Base-by-base conservation (phyloP, 345 rosid species). In the Crucihimalaya himalaica region DNA sequence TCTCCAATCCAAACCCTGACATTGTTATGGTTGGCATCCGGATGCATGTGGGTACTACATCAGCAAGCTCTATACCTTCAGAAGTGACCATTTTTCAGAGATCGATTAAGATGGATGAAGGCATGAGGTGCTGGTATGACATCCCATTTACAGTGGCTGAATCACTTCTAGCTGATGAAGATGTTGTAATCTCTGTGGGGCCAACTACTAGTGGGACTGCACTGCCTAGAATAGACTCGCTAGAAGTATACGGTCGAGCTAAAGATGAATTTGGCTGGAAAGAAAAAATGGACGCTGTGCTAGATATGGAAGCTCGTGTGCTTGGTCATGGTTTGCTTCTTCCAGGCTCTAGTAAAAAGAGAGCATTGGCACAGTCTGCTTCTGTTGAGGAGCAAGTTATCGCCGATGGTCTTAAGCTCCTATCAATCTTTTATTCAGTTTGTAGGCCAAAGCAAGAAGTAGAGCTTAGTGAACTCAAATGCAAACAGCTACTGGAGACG, bases 201-300 rank as follows among this genome's bases (percentile, higher is more conserved):
- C 85, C 97, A 39, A 85, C 98, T 40, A 83, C 87, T 71, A 88
- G 86, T 78, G 96, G 94, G 78, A 84, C 92, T 68, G 78, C 87
- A 55, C 64, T 86, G 34, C 92, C 99, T 35, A 88, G 99, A 85
- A 87, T 95, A 68, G 99, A 95, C 32, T 84, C 84, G 8, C 98
- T 95, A 77, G 99, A 95, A 84, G 92, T 92, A 34, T 90, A 95
- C 82, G 98, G 99, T 37, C 93, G 92, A 55, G 89, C 92, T 77
- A 95, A 95, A 84, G 98, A 95, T 84, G 99, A 95, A 84, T 95
- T 92, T 85, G 99, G 99, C 57, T 95, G 99, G 99, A 95, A 95
- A 82, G 99, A 95, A 81, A 92, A 92, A 75, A 87, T 92, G 88
- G 97, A 92, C 81, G 88, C 84, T 62, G 87, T 90, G 45, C 71